These are phyloP conservation scores for Tricholoma furcatifolium DNA, from an alignment of 768 basidiomycete species.

Conservation along the genomic window DNA sequence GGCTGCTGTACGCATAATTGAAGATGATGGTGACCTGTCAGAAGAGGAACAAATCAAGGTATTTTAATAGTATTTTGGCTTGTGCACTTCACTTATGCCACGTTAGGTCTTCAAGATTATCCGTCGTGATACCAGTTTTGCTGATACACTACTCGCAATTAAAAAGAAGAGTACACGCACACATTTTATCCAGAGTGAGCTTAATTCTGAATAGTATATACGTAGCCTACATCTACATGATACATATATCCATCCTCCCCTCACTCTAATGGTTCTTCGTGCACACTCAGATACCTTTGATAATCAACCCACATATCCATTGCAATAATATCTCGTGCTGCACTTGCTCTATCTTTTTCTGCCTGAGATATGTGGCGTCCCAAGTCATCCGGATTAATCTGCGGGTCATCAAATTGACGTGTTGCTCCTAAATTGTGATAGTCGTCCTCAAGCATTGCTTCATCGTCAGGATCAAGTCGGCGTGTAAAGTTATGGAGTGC, in stretches of 20 bases:
- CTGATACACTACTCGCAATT: conserved; percentile 16
- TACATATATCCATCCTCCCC: not conserved
- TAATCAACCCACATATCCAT: conserved; percentile 22
- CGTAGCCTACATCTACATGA: too few relatives aligned
- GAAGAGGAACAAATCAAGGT: conserved; percentile 15
- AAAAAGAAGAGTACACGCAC: conserved; percentile 14
- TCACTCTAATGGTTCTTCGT: not conserved
- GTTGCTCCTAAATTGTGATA: not conserved
- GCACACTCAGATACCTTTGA: not conserved
- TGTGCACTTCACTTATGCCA: too few relatives aligned
- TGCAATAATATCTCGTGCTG: conserved; percentile 21
- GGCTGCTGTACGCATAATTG: conserved; percentile 14
- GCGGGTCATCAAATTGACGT: not conserved
- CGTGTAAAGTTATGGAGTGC: conserved; percentile 28
- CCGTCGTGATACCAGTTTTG: conserved; percentile 14
- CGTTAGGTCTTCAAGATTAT: conserved; percentile 13
- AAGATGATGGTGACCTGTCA: conserved; percentile 20
- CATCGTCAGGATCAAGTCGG: conserved; percentile 19
- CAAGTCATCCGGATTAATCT: conserved; percentile 10
- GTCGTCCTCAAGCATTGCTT: conserved; percentile 3
- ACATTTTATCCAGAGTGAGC: conserved; percentile 10
- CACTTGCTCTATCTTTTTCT: conserved; percentile 19
- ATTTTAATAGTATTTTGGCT: too few relatives aligned
- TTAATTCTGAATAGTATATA: not conserved
- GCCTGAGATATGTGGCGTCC: conserved; percentile 12